Base-by-base conservation (phyloP, 2,329 filamentous ascomycete genomes). In the Nigrograna mackinnonii region DNA sequence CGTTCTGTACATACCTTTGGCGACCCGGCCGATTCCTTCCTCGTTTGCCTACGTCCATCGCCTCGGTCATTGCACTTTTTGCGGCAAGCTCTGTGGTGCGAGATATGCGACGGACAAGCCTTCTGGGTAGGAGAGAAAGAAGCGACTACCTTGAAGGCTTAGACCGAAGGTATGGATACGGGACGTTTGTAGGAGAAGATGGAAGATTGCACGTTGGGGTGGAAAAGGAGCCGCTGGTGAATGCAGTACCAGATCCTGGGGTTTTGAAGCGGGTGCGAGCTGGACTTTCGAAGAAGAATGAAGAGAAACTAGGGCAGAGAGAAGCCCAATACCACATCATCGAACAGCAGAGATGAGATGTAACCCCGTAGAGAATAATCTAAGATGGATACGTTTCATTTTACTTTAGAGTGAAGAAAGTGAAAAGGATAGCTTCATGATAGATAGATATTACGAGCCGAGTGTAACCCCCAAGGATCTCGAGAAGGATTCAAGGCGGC, bases 31-130 rank as follows among this genome's bases (percentile, higher is more conserved):
- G 66, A 3, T 73, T 76, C 16, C 62, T 84, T 0, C 73, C 79
- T 0, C 64, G 76, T 0, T 63, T 84, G 57, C 81, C 80, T 0
- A 78, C 76, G 0, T 77, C 69, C 0, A 64, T 83, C 0, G 80
- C 71, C 0, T 73, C 76, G 0, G 46, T 76, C 0, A 56, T 83
- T 0, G 70, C 74, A 0, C 75, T 75, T 28, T 67, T 79, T 2
- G 74, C 77, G 0, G 72, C 76, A 0, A 80, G 79, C 41, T 52
- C 67, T 0, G 67, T 74, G 0, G 50, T 77, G 0, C 42, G 62
- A 12, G 74, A 76, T 21, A 54, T 70, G 44, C 32, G 34, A 3
- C 42, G 35, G 0, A 64, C 62, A 0, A 52, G 49, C 9, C 39
- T 39, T 5, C 36, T 64, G n/a, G 35, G 52, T 13, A 46, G 28